Evolutionary conservation across 1,139 yeast genomes (phyloP).

Genomic region (Suhomyces taliae): DNA sequence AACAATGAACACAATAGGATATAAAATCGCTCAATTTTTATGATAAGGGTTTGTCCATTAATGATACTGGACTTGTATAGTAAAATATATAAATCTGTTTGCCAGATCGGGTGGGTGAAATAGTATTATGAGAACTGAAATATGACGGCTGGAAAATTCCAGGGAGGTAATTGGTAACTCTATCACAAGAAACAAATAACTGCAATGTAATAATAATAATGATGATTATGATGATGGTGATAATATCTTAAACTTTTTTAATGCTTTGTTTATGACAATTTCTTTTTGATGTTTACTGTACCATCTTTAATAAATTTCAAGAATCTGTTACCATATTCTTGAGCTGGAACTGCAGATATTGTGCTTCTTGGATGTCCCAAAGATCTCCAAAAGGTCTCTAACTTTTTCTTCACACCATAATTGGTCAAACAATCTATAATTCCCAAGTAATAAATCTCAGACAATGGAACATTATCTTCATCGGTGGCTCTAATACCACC

Average conservation of each 20-base stretch:
- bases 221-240: too few species aligned
- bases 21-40: background rate
- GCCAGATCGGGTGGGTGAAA: background rate
- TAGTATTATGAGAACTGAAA: background rate
- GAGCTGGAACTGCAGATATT: constrained; percentile 88
- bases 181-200: too few species aligned
- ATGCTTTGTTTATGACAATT: background rate
- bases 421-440: constrained; percentile 92
- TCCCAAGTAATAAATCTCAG: constrained; percentile 84
- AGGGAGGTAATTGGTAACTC: too few species aligned
- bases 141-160: background rate
- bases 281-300: constrained; percentile 15
- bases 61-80: background rate
- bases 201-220: too few species aligned
- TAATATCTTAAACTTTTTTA: too few species aligned
- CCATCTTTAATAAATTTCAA: constrained; percentile 61
- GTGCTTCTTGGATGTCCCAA: constrained; percentile 66
- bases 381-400: constrained; percentile 87
- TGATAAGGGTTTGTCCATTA: background rate
- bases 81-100: too few species aligned
- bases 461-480: constrained; percentile 58
- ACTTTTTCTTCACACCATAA: constrained; percentile 70
- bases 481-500: constrained; percentile 86
- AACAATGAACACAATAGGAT: background rate
- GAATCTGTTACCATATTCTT: constrained; percentile 87